Evolutionary conservation across 257 asterid species (phyloP), one percentile per base, ranked within the genome.

Genomic region (Gentiana straminea): DNA sequence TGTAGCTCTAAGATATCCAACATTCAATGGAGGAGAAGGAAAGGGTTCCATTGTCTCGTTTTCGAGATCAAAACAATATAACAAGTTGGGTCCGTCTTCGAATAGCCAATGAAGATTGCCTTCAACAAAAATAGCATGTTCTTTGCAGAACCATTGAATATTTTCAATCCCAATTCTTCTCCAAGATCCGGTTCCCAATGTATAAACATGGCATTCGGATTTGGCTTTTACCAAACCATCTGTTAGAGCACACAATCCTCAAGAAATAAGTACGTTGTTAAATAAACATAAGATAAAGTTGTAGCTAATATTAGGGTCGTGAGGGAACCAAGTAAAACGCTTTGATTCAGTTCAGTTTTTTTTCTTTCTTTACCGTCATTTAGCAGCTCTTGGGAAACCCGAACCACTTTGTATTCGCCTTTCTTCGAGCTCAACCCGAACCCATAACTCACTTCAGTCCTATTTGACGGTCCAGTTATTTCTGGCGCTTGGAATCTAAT

Each of bases 41-140:
- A 73, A 64, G 3, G 79, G 72, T 24, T 44, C 38, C 37, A 83
- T 73, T 45, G 35, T 0, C 70, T 80, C 87, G 13, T 38, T 56
- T 54, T 75, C 72, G 1, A 83, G 78, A 64, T 75, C 77, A 36
- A 80, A 77, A 47, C 78, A 71, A 1, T 79, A 75, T 32, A 83
- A 65, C 56, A 75, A 49, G 55, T 80, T 81, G 5, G 24, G 1
- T 39, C 45, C 45, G 65, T 83, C 84, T 24, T 48, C 49, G 5
- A 69, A 59, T 68, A 78, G 56, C 83, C 83, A 80, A 35, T 83
- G 83, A 12, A 77, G 57, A 36, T 65, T 73, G 0, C 77, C 77
- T 4, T 61, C 52, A 46, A 75, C 57, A 36, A 68, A 67, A 35
- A 73, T 47, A 12, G 79, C 84, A 0, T 54, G 15, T 4, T 53